Conservation (phyloP, 148 eudicot species). For the Camellia lanceoleosa region DNA sequence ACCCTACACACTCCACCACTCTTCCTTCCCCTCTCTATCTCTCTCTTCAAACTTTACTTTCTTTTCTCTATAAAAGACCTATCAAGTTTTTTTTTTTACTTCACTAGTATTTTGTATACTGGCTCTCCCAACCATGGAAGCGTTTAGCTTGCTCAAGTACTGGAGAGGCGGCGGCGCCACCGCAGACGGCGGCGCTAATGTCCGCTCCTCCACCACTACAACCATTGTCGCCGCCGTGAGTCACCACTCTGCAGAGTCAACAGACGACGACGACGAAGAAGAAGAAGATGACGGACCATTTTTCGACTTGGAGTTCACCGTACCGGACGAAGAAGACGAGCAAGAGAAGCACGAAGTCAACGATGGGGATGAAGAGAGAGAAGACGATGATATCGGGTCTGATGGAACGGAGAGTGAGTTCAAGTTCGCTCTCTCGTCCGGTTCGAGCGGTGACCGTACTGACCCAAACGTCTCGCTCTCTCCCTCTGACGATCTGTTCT, state of each 20-base stretch:
- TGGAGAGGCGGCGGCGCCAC: slow-evolving; percentile 42
- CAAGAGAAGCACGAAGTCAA: slow-evolving; percentile 16
- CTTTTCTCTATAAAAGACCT: background rate
- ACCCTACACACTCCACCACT: background rate
- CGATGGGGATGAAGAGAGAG: background rate
- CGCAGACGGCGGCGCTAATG: background rate
- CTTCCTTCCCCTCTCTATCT: background rate
- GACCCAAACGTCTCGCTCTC: slow-evolving; percentile 35
- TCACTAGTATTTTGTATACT: slow-evolving; percentile 31
- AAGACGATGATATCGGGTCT: slow-evolving; percentile 8
- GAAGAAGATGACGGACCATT: slow-evolving; percentile 66
- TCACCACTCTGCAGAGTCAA: slow-evolving; percentile 15
- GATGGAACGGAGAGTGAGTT: slow-evolving; percentile 26
- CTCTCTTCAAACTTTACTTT: background rate
- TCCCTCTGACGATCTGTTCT: slow-evolving; percentile 59
- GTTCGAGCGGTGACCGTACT: slow-evolving; percentile 3
- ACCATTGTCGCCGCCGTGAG: slow-evolving; percentile 29
- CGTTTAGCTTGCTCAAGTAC: slow-evolving; percentile 78
- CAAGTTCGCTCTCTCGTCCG: slow-evolving; percentile 20
- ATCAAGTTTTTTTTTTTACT: background rate
- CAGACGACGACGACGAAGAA: slow-evolving; percentile 11
- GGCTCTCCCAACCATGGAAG: slow-evolving; percentile 96
- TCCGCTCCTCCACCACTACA: slow-evolving; percentile 7
- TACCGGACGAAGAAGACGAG: slow-evolving; percentile 33
- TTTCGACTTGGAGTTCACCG: slow-evolving; percentile 76